Evolutionary conservation across 1,284 basidiomycete species (phyloP).

Genomic region (Leccinum fuscescens): DNA sequence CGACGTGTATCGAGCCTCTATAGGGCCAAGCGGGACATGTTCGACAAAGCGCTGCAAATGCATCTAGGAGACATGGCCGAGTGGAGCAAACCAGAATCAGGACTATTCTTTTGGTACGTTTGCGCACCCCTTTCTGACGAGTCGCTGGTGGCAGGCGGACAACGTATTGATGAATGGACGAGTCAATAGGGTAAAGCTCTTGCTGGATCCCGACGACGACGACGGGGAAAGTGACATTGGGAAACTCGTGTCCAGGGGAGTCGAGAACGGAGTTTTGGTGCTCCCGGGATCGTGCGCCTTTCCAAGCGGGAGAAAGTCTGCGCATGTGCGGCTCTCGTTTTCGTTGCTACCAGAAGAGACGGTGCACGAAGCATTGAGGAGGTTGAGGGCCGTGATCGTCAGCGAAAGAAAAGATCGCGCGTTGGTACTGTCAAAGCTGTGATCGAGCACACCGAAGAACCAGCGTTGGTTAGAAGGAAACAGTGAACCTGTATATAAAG

Average conservation of each 20-base stretch:
- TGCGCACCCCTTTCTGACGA: neutral
- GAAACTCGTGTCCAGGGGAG: slow-evolving; percentile 69
- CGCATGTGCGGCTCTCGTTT: slow-evolving; percentile 78
- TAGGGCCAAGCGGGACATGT: slow-evolving; percentile 69
- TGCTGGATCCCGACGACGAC: slow-evolving; percentile 39
- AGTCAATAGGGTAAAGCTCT: slow-evolving; percentile 56
- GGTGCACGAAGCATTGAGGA: slow-evolving; percentile 51
- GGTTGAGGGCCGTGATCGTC: slow-evolving; percentile 61
- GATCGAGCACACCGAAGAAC: too few relatives aligned
- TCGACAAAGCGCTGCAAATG: slow-evolving; percentile 69
- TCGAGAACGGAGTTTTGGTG: slow-evolving; percentile 78
- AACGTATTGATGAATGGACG: too few relatives aligned
- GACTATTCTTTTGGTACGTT: slow-evolving; percentile 79
- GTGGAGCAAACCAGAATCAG: slow-evolving; percentile 82
- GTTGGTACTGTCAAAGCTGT: neutral
- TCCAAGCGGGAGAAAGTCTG: slow-evolving; percentile 60
- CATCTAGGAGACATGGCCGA: slow-evolving; percentile 74
- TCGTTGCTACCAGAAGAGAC: slow-evolving; percentile 48
- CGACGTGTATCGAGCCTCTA: slow-evolving; percentile 75
- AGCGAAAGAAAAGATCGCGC: slow-evolving; percentile 35
- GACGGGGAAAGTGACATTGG: slow-evolving; percentile 60
- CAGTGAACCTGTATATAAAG: too few relatives aligned
- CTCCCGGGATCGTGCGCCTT: slow-evolving; percentile 77
- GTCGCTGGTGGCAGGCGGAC: neutral
- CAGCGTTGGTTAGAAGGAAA: too few relatives aligned